Conservation (phyloP, 2,329 filamentous ascomycete genomes). For the Microdochium paspali region DNA sequence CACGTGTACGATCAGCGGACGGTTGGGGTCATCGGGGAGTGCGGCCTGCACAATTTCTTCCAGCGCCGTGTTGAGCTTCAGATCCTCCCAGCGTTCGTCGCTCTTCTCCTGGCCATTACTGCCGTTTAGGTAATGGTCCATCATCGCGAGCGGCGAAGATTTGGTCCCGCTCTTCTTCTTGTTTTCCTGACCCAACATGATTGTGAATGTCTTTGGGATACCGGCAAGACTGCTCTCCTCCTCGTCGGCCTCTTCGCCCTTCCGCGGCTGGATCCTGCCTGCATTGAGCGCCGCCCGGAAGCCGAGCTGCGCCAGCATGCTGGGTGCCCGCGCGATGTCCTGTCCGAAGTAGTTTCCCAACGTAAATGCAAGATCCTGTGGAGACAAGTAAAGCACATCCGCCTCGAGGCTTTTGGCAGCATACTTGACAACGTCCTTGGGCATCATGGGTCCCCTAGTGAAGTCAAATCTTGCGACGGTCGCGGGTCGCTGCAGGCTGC, state of each 20-base stretch:
- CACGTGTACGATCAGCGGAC: conserved; percentile 63
- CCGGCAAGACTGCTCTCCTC: conserved; percentile 2
- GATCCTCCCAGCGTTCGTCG: conserved; percentile 48
- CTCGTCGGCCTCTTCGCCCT: conserved; percentile 5
- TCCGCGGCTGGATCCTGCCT: conserved; percentile 25
- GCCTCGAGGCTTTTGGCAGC: conserved; percentile 52
- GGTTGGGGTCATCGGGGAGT: conserved; percentile 22
- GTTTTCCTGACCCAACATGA: conserved; percentile 9
- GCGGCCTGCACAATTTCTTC: conserved; percentile 45
- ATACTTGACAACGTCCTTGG: conserved; percentile 34
- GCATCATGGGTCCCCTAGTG: conserved; percentile 11
- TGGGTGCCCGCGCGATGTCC: conserved; percentile 32
- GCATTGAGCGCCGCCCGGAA: conserved; percentile 46
- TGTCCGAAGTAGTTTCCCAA: conserved; percentile 63
- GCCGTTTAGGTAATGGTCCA: conserved; percentile 34
- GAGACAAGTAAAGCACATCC: conserved; percentile 59
- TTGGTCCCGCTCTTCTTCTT: conserved; percentile 15
- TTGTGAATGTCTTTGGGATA: conserved; percentile 4
- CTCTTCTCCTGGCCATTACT: conserved; percentile 23
- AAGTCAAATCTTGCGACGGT: conserved; percentile 16
- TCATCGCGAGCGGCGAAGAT: conserved; percentile 14
- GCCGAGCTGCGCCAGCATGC: conserved; percentile 42
- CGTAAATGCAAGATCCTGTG: conserved; percentile 61
- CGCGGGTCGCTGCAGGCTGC: conserved; percentile 16
- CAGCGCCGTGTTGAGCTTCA: conserved; percentile 49